A percentile compares a stretch with the other conserved stretches of the same genome.
phyloP scores from a whole-genome alignment of 2,329 filamentous ascomycete species.

The Ilyonectria mors-panacis region DNA sequence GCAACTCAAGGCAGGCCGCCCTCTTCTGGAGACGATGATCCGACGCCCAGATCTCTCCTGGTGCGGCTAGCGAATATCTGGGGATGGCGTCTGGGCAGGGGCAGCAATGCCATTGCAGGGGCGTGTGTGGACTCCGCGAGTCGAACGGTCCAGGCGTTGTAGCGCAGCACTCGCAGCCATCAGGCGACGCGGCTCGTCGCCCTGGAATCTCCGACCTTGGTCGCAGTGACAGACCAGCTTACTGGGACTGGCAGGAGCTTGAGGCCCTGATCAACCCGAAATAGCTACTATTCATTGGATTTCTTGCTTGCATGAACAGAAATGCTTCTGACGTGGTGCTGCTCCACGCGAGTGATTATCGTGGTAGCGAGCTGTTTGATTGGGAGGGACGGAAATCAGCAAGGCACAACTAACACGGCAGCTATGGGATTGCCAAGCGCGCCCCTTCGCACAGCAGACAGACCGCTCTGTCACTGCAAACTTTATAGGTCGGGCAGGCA shows the following conservation, averaged over 20 bases:
- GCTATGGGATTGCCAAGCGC: conserved; percentile 25
- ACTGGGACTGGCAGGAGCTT: background rate
- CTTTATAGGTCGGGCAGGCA: conserved; percentile 6
- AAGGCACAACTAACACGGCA: conserved; percentile 6
- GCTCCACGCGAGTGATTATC: conserved; percentile 28
- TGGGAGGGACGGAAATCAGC: background rate
- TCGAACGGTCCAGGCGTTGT: conserved; percentile 4
- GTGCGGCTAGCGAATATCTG: conserved; percentile 10
- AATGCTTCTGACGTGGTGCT: conserved; percentile 28
- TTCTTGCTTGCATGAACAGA: conserved; percentile 30
- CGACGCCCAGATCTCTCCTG: conserved; percentile 38
- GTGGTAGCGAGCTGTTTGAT: background rate
- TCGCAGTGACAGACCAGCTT: background rate
- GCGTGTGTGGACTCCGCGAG: background rate
- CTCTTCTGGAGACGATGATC: conserved; percentile 29
- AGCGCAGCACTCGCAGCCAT: background rate
- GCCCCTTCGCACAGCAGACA: conserved; percentile 36
- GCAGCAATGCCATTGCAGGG: conserved; percentile 19
- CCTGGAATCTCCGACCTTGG: conserved; percentile 27
- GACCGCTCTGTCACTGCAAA: conserved; percentile 13
- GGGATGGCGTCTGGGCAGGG: conserved; percentile 25
- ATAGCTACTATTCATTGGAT: conserved; percentile 39
- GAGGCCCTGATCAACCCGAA: conserved; percentile 13
- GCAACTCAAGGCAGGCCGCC: background rate
- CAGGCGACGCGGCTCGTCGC: conserved; percentile 24